Evolutionary conservation across 768 basidiomycete species (phyloP).

Genomic region (Rhizopogon sp.): DNA sequence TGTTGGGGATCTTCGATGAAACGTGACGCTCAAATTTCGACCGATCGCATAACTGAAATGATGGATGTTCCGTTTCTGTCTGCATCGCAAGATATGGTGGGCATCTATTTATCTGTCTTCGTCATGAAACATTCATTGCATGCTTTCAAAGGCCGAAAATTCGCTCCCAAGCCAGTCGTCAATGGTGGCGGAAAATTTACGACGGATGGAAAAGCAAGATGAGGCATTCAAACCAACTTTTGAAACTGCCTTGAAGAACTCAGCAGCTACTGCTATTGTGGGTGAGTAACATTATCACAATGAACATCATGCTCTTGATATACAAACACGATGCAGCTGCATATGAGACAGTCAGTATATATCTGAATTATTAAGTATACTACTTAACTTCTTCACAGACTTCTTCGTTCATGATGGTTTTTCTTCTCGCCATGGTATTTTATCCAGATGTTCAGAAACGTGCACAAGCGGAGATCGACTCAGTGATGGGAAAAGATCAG

Average conservation of each 20-base stretch:
- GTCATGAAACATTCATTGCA: too few relatives aligned
- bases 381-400: too few relatives aligned
- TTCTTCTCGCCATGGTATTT: too few relatives aligned
- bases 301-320: too few relatives aligned
- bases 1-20: neutral
- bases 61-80: slow-evolving; percentile 18
- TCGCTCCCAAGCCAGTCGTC: neutral
- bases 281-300: slow-evolving; percentile 1
- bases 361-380: too few relatives aligned
- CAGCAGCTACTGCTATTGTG: slow-evolving; percentile 5
- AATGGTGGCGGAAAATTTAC: slow-evolving; percentile 9
- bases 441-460: too few relatives aligned
- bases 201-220: slow-evolving; percentile 13
- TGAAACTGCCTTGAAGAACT: slow-evolving; percentile 4
- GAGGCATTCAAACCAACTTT: neutral
- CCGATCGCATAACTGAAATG: neutral
- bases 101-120: neutral
- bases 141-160: too few relatives aligned
- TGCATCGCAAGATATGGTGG: slow-evolving; percentile 24
- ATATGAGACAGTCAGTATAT: too few relatives aligned
- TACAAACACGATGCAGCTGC: too few relatives aligned
- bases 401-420: too few relatives aligned
- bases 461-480: too few relatives aligned
- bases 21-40: slow-evolving; percentile 17
- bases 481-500: too few relatives aligned